Evolutionary conservation across 2,329 filamentous ascomycete genomes (phyloP).

Genomic region (Beauveria sp.): DNA sequence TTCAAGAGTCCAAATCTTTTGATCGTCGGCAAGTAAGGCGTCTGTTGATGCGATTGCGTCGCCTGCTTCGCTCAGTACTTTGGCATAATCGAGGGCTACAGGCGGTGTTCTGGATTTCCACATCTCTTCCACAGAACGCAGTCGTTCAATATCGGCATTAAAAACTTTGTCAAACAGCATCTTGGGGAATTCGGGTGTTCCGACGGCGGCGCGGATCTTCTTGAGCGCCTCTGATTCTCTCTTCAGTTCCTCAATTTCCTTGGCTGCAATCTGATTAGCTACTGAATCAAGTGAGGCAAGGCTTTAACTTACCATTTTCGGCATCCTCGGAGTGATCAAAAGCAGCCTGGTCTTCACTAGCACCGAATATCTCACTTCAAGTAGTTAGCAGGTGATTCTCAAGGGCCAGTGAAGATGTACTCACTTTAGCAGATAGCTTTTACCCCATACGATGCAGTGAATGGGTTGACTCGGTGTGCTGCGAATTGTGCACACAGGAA

Average conservation of each 20-base stretch:
- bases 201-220: constrained; percentile 73
- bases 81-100: constrained; percentile 62
- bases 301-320: constrained; percentile 56
- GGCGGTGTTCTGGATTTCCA: constrained; percentile 81
- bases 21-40: constrained; percentile 55
- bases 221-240: constrained; percentile 79
- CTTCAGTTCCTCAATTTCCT: constrained; percentile 81
- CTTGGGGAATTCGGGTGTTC: constrained; percentile 66
- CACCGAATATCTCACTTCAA: constrained; percentile 71
- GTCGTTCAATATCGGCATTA: constrained; percentile 69
- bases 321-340: constrained; percentile 74
- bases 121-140: constrained; percentile 89
- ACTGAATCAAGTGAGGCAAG: constrained; percentile 14
- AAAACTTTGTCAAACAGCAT: constrained; percentile 93
- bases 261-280: constrained; percentile 30
- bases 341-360: constrained; percentile 76
- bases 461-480: constrained; percentile 95
- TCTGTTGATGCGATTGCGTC: constrained; percentile 44
- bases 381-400: not conserved
- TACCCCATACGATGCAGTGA: constrained; percentile 98
- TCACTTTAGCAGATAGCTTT: constrained; percentile 82
- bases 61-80: constrained; percentile 45
- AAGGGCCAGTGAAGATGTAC: constrained; percentile 15
- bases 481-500: constrained; percentile 93
- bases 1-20: constrained; percentile 69